Percentiles rank a stretch among this genome's conserved stretches.
These are phyloP conservation scores for Musa balbisiana DNA, from an alignment of 202 grass and related monocot species.

Conservation along the genomic window DNA sequence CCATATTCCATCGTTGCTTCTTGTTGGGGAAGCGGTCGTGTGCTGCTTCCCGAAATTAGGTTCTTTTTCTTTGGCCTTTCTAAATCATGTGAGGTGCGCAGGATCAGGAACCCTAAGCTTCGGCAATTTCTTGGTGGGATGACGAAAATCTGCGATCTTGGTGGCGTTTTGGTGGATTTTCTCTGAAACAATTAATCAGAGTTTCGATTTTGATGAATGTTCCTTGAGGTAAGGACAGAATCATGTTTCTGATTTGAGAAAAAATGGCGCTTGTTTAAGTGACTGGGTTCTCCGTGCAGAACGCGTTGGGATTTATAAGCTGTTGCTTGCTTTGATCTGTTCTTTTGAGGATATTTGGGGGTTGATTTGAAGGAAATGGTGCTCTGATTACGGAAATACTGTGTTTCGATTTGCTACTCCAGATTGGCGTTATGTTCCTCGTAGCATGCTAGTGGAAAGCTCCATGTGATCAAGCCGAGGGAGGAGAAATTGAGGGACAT, in stretches of 20 bases:
- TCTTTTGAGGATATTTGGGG: neutral
- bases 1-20: no score
- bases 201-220: neutral
- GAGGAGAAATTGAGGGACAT: slow-evolving; percentile 31
- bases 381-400: neutral
- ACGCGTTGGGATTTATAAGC: no score
- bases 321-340: neutral
- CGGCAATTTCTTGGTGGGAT: neutral
- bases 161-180: neutral
- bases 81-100: no score
- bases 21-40: no score
- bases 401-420: no score
- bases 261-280: neutral
- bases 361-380: neutral
- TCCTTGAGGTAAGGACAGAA: neutral
- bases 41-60: no score
- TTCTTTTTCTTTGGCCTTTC: no score
- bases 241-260: neutral
- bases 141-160: neutral
- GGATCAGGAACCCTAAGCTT: neutral
- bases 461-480: slow-evolving; percentile 25
- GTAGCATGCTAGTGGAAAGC: slow-evolving; percentile 28
- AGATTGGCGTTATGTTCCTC: neutral
- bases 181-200: neutral
- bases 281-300: neutral